Evolutionary conservation across 2,329 filamentous ascomycete genomes (phyloP).

Genomic region (Talaromyces marneffei): DNA sequence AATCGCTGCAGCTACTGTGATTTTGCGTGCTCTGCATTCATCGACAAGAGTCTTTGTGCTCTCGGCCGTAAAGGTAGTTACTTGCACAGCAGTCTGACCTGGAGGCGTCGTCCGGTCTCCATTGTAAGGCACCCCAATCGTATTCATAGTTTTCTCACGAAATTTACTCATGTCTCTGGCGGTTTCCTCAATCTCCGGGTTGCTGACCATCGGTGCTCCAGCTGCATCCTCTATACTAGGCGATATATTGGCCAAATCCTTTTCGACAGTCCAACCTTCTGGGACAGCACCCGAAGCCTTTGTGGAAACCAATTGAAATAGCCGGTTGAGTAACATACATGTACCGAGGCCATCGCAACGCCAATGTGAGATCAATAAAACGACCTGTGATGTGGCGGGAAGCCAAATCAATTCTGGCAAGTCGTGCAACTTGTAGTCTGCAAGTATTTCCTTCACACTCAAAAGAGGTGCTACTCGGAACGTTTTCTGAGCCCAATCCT

Average conservation of each 20-base stretch:
- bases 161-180: slow-evolving; percentile 10
- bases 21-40: slow-evolving; percentile 15
- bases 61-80: slow-evolving; percentile 7
- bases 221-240: slow-evolving; percentile 16
- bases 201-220: slow-evolving; percentile 7
- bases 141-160: slow-evolving; percentile 8
- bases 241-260: slow-evolving; percentile 12
- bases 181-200: slow-evolving; percentile 6
- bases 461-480: slow-evolving; percentile 11
- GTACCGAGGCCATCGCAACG: slow-evolving; percentile 15
- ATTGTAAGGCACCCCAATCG: slow-evolving; percentile 13
- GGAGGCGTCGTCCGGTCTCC: slow-evolving; percentile 13
- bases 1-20: slow-evolving; percentile 15
- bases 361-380: slow-evolving; percentile 17
- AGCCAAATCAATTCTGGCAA: slow-evolving; percentile 14
- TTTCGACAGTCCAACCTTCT: neutral
- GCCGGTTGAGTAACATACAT: slow-evolving; percentile 12
- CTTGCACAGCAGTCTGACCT: neutral
- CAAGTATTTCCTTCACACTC: slow-evolving; percentile 11
- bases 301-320: slow-evolving; percentile 3
- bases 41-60: slow-evolving; percentile 11
- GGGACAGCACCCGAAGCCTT: neutral
- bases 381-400: slow-evolving; percentile 13
- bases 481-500: slow-evolving; percentile 12
- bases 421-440: neutral